Conservation (phyloP, 176 grass and related monocot genomes). For the Rhynchospora pubera region DNA sequence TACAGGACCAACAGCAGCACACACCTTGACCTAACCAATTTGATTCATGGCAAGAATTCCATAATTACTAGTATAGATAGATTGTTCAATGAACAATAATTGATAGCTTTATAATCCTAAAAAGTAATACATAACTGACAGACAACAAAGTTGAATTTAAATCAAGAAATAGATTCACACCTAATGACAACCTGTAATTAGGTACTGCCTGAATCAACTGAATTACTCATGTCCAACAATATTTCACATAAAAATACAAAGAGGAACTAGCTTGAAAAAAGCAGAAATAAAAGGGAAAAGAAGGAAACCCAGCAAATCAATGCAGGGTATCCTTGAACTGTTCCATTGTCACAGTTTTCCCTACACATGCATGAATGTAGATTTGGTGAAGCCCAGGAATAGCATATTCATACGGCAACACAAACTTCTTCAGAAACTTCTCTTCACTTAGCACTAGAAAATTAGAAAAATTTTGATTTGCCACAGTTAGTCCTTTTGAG, state of each 20-base stretch:
- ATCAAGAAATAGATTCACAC: not conserved
- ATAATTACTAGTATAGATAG: too few species aligned
- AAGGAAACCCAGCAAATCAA: not conserved
- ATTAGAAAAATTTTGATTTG: not conserved
- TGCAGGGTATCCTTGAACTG: not conserved
- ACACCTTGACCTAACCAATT: too few species aligned
- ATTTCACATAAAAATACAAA: not conserved
- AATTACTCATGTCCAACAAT: too few species aligned
- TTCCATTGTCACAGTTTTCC: too few species aligned
- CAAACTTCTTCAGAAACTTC: slow-evolving; percentile 29
- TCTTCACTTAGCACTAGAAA: not conserved
- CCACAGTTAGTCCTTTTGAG: not conserved
- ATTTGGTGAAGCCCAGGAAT: slow-evolving; percentile 8
- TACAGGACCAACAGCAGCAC: too few species aligned
- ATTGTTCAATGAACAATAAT: too few species aligned
- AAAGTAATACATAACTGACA: too few species aligned
- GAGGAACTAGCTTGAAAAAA: not conserved
- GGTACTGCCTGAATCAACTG: too few species aligned
- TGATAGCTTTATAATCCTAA: too few species aligned
- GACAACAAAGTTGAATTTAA: too few species aligned
- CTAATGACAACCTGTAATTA: too few species aligned
- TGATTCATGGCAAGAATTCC: not conserved
- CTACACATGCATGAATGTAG: not conserved
- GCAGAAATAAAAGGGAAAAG: not conserved
- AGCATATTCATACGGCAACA: slow-evolving; percentile 29